A percentile compares a stretch with the other conserved stretches of the same genome.
These are phyloP conservation scores for Metschnikowia drakensbergensis DNA, from an alignment of 805 yeast species.

Conservation along the genomic window DNA sequence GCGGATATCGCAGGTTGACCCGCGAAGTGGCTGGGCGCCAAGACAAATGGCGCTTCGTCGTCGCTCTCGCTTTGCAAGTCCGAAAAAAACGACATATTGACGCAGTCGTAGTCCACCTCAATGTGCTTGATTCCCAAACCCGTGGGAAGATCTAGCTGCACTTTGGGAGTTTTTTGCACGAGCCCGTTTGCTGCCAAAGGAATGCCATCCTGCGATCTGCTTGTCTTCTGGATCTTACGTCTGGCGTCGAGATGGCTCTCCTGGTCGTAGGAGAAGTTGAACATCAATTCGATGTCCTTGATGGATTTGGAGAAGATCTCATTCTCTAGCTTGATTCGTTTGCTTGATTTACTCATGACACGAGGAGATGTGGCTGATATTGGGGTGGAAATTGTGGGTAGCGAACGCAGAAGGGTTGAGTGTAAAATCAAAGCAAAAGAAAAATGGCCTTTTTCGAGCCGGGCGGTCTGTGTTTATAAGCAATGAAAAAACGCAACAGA, in stretches of 20 bases:
- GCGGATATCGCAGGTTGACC: not conserved
- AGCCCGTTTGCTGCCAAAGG: not conserved
- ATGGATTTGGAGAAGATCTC: slow-evolving; percentile 17
- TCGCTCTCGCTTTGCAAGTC: slow-evolving; percentile 6
- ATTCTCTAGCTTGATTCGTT: slow-evolving; percentile 13
- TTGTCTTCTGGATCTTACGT: slow-evolving; percentile 1
- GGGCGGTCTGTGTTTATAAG: not conserved
- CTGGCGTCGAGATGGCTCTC: not conserved
- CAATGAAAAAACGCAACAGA: not conserved
- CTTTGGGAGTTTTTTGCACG: not conserved
- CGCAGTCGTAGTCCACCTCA: slow-evolving; percentile 13
- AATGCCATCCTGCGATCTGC: not conserved
- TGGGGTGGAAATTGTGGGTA: not conserved
- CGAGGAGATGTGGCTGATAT: not conserved
- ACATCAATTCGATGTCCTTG: slow-evolving; percentile 18
- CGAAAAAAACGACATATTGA: slow-evolving; percentile 10
- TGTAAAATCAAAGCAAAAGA: too few relatives aligned
- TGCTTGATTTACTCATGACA: slow-evolving; percentile 15
- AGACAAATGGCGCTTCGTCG: not conserved
- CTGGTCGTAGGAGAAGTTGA: slow-evolving; percentile 10
- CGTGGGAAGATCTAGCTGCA: slow-evolving; percentile 12
- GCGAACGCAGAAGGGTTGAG: too few relatives aligned
- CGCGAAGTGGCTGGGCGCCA: not conserved
- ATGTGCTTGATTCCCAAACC: slow-evolving; percentile 7
- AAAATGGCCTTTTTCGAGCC: not conserved